Evolutionary conservation across 495 filamentous ascomycete genomes (phyloP), one percentile per base, ranked within the genome.

Genomic region (Lasiosphaeria hispida): DNA sequence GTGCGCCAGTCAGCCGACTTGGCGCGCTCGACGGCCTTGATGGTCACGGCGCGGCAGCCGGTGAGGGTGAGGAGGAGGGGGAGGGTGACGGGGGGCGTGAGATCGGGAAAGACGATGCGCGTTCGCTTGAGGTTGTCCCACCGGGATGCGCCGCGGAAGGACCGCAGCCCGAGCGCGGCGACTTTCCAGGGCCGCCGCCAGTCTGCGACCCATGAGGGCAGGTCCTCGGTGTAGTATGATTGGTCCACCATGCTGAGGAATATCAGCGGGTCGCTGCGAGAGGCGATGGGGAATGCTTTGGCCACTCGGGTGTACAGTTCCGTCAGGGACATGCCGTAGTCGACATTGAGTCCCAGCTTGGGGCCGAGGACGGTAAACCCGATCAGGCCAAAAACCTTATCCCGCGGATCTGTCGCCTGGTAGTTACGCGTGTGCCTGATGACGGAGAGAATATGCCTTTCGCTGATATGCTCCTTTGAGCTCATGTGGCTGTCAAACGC

Each of bases 221-320:
- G 48, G 33, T 50, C 48, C 48, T 50, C 48, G 19, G 48, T 13
- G 48, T 50, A 50, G 48, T 50, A 37, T 9, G 48, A 50, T 14
- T 50, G 48, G 48, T 50, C 48, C 23, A 37, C 30, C 9, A 36
- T 19, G n/a, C 48, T 50, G 19, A 50, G 30, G n/a, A 50, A 50
- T 9, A 7, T n/a, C 13, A 50, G 48, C n/a, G 8, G 48, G 48
- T 15, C 37, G 35, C 10, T 35, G 18, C 15, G 23, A 33, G 23
- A 11, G 35, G 23, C 18, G 33, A 33, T 50, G 37, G 23, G 30
- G 44, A 19, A 48, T 4, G 48, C 48, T 36, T 50, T 50, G 48
- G 48, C 48, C 13, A 50, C 48, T 33, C 37, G 35, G 19, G 33
- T 35, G 33, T 50, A 36, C 9, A 50, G 33, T 37, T 19, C 48